These are phyloP conservation scores for Calonectria pauciramosa DNA, from an alignment of 2,329 filamentous ascomycete species.

Conservation along the genomic window DNA sequence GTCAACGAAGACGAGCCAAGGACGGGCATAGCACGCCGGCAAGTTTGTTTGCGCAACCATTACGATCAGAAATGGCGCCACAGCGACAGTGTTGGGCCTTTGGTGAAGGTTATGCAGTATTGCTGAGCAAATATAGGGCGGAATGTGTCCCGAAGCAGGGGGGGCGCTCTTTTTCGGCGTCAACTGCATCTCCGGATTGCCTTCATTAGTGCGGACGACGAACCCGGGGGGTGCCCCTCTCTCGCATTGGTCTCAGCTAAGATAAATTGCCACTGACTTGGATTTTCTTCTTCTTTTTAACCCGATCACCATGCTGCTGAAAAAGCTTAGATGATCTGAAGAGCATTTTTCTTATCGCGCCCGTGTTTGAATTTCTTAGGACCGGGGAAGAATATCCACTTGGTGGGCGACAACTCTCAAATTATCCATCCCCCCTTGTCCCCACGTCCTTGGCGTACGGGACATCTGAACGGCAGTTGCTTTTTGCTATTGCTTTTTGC, in stretches of 20 bases:
- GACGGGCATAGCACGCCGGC: background rate
- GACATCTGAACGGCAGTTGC: conserved; percentile 2
- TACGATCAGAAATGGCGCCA: background rate
- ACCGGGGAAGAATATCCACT: conserved; percentile 3
- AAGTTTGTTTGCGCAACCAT: background rate
- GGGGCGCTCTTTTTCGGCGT: background rate
- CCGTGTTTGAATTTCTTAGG: background rate
- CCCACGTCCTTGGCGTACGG: background rate
- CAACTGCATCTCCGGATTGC: background rate
- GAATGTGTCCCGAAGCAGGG: background rate
- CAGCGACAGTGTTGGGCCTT: background rate
- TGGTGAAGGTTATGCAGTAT: background rate
- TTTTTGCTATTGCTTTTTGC: conserved; percentile 39
- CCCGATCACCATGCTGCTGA: too few species aligned
- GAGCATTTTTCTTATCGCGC: background rate
- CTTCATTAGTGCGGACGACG: background rate
- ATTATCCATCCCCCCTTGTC: background rate
- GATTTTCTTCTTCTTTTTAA: background rate
- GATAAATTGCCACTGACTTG: background rate
- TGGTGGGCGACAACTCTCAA: background rate
- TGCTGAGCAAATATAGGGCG: background rate
- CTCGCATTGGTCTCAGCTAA: background rate
- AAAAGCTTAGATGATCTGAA: background rate
- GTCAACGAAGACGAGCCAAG: background rate
- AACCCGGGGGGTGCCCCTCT: background rate